These are phyloP conservation scores for Penicillium manginii DNA, from an alignment of 495 filamentous ascomycete genomes.

Conservation along the genomic window DNA sequence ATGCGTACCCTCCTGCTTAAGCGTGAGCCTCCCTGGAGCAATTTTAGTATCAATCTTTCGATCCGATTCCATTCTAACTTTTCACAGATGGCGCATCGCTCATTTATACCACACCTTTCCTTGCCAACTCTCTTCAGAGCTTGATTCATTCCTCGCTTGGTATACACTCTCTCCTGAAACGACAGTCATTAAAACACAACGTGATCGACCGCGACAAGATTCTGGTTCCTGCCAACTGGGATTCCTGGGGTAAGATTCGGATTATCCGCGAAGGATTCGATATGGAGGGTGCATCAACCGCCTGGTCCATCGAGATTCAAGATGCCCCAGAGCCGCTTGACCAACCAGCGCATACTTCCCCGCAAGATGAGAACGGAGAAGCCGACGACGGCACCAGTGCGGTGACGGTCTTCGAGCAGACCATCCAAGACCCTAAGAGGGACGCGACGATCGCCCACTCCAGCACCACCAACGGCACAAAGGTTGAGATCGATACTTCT, in stretches of 20 bases:
- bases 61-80: conserved; percentile 23
- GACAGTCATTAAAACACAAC: conserved; percentile 86
- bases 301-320: conserved; percentile 82
- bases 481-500: conserved; percentile 68
- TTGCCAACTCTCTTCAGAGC: conserved; percentile 75
- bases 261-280: conserved; percentile 94
- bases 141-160: conserved; percentile 86
- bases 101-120: conserved; percentile 85
- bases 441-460: conserved; percentile 55
- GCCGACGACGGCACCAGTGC: conserved; percentile 55
- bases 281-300: conserved; percentile 80
- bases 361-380: conserved; percentile 24
- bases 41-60: neutral
- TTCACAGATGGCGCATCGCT: conserved; percentile 80
- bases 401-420: conserved; percentile 76
- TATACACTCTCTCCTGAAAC: conserved; percentile 85
- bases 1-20: conserved; percentile 83
- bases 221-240: conserved; percentile 93
- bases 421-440: conserved; percentile 71
- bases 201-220: conserved; percentile 96
- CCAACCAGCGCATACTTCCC: conserved; percentile 20
- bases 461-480: conserved; percentile 47
- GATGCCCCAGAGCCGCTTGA: conserved; percentile 47
- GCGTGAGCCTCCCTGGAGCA: conserved; percentile 55
- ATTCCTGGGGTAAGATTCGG: conserved; percentile 97